phyloP scores from a whole-genome alignment of 768 basidiomycete species.

The Imleria badia region DNA sequence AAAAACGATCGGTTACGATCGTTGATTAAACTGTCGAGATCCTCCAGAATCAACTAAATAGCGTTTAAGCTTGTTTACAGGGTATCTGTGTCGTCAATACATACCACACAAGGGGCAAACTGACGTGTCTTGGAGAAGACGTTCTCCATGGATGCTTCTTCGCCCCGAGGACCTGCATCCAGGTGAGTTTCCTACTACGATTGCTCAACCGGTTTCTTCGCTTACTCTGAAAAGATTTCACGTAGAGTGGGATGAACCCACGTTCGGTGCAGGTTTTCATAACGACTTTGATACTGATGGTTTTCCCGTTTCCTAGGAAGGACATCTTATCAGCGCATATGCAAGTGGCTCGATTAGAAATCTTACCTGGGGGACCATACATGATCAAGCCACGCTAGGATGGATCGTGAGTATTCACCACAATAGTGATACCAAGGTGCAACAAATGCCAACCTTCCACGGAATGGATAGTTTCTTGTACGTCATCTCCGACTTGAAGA shows the following conservation, averaged over 20 bases:
- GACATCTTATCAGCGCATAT: background rate
- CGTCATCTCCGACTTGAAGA: conserved; percentile 71
- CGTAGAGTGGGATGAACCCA: conserved; percentile 72
- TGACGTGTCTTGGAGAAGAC: conserved; percentile 76
- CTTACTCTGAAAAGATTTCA: conserved; percentile 76
- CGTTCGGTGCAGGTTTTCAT: conserved; percentile 69
- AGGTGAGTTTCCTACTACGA: conserved; percentile 6
- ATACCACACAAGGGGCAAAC: conserved; percentile 61
- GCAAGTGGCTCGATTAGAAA: background rate
- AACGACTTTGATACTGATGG: conserved; percentile 77
- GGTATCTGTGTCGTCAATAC: conserved; percentile 41
- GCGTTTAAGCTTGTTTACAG: background rate
- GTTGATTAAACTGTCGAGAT: conserved; percentile 78
- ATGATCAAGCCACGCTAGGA: conserved; percentile 76
- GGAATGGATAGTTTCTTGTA: conserved; percentile 77
- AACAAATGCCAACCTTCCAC: conserved; percentile 61
- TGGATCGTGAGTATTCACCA: background rate
- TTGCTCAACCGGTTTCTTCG: background rate
- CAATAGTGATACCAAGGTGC: background rate
- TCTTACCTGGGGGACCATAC: conserved; percentile 73
- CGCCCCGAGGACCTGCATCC: conserved; percentile 49
- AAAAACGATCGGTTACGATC: conserved; percentile 81
- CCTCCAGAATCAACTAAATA: conserved; percentile 46
- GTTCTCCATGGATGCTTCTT: conserved; percentile 62
- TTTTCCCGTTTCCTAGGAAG: conserved; percentile 72